A percentile compares a stretch with the other conserved stretches of the same genome.
These are phyloP conservation scores for Plectosphaerella sp. DNA, from an alignment of 2,329 filamentous ascomycete species.

Conservation along the genomic window DNA sequence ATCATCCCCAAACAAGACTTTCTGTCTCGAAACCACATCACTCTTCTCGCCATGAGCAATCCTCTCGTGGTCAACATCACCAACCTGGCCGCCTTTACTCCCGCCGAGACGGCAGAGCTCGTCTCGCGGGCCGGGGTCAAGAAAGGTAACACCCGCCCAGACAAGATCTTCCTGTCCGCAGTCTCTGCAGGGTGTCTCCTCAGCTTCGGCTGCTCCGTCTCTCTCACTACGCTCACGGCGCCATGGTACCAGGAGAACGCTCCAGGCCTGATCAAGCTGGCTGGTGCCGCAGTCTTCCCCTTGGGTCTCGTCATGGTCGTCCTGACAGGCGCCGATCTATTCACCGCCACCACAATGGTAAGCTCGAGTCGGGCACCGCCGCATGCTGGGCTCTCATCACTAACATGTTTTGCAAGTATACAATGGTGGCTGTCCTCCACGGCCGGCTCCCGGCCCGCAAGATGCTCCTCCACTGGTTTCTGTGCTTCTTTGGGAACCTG, in stretches of 20 bases:
- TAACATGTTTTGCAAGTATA: not conserved
- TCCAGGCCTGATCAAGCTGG: conserved; percentile 38
- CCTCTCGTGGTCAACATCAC: too few species aligned
- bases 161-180: conserved; percentile 47
- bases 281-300: conserved; percentile 41
- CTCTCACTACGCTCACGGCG: conserved; percentile 37
- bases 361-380: not conserved
- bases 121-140: conserved; percentile 42
- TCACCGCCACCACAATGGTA: conserved; percentile 41
- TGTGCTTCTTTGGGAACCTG: conserved; percentile 45
- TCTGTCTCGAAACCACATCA: too few species aligned
- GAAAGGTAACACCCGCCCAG: conserved; percentile 47
- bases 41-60: too few species aligned
- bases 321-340: conserved; percentile 43
- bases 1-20: too few species aligned
- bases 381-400: too few species aligned
- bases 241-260: conserved; percentile 45
- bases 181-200: conserved; percentile 48
- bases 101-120: conserved; percentile 44
- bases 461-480: conserved; percentile 31
- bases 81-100: conserved; percentile 29
- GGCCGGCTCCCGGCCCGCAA: conserved; percentile 12
- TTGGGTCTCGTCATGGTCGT: conserved; percentile 44
- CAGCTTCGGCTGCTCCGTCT: conserved; percentile 43
- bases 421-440: conserved; percentile 15